Evolutionary conservation across 2,329 filamentous ascomycete genomes (phyloP).

Genomic region (Arachnomyces sp.): DNA sequence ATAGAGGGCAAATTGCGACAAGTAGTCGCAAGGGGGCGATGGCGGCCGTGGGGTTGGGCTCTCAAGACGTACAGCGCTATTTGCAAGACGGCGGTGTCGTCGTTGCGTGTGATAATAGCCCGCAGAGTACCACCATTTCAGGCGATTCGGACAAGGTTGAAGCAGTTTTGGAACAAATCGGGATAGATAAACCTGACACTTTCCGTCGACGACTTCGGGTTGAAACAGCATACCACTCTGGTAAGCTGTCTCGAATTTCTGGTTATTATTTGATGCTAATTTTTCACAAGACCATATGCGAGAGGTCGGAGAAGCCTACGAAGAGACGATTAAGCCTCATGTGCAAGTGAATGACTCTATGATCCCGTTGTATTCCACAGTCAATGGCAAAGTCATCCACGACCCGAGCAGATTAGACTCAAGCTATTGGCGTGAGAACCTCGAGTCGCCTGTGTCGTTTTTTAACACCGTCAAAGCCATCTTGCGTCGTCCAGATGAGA

Average conservation of each 20-base stretch:
- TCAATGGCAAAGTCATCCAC: conserved; percentile 3
- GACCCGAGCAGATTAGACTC: neutral
- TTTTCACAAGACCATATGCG: conserved; percentile 23
- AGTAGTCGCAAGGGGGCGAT: neutral
- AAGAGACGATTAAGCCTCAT: neutral
- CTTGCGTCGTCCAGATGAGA: neutral
- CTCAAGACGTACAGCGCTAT: neutral
- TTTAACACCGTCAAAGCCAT: conserved; percentile 5
- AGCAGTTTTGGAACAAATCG: neutral
- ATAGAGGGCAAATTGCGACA: conserved; percentile 5
- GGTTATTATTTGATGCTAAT: conserved; percentile 24
- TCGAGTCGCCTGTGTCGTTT: conserved; percentile 14
- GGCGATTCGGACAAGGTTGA: conserved; percentile 6
- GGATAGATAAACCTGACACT: conserved; percentile 1
- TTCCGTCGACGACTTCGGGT: conserved; percentile 8
- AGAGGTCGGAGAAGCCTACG: conserved; percentile 22
- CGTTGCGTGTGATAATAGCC: conserved; percentile 13
- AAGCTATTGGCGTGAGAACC: conserved; percentile 7
- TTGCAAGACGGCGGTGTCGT: neutral
- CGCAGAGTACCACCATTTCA: conserved; percentile 10
- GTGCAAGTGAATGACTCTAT: neutral
- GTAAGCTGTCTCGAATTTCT: conserved; percentile 40
- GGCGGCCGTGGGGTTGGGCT: neutral
- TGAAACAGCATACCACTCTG: conserved; percentile 5
- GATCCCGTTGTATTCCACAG: conserved; percentile 4